Base-by-base conservation (phyloP, 2,329 filamentous ascomycete genomes). In the Aureobasidium sp. region DNA sequence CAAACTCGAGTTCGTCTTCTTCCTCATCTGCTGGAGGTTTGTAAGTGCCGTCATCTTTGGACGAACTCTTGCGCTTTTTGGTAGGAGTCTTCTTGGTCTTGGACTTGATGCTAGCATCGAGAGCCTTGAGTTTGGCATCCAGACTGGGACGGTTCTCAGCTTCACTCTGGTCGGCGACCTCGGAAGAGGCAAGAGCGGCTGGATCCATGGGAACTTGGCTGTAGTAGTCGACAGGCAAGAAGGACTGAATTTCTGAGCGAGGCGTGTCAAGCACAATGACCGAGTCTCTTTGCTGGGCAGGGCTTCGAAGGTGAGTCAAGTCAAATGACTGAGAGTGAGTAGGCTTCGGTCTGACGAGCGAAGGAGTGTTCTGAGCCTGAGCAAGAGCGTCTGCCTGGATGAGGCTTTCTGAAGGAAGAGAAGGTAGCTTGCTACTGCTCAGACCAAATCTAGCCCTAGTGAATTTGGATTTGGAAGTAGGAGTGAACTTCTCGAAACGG, bases 1-100 rank as follows among this genome's bases (percentile, higher is more conserved):
- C n/a, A 17, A 12, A 29, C 22, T 39, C 47, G 5, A 41, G 37
- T n/a, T 59, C 58, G 3, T 61, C 60, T 17, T 58, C 57, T 6
- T 64, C 64, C 17, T 64, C 63, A 29, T 62, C 52, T 22, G 52
- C 60, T 20, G 39, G 62, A 6, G 66, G 70, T 31, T 66, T 72
- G 70, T 70, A 74, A 27, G 67, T 66, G 22, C 57, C 53, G 52
- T 74, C 70, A 8, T 72, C 71, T 34, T 70, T 67, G 42, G 65
- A 61, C 29, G 63, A 66, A 36, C 67, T 67, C 68, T 76, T 77
- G 63, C 75, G 72, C 69, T 77, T 78, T 66, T 76, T 76, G 56
- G 60, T 41, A 61, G 61, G 51, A 5, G 34, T 63, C 39, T 60
- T 63, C 17, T 48, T 49, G 37, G 5, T n/a, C 9, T 41, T 59